phyloP scores from a whole-genome alignment of 2,329 filamentous ascomycete genomes.

The Xylariaceae sp. region DNA sequence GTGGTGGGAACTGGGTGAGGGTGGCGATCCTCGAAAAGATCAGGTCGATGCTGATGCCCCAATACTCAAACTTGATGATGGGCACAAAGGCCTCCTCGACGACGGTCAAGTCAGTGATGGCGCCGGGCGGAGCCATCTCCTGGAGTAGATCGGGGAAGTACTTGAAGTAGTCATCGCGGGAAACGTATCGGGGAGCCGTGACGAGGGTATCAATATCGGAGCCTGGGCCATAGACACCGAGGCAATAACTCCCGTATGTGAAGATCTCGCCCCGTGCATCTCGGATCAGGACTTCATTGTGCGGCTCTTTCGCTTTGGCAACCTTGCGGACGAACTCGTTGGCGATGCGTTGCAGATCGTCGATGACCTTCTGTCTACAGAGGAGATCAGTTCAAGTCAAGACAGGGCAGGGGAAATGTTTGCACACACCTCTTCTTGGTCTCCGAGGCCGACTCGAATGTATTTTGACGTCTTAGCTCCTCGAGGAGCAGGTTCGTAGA shows the following conservation, averaged over 20 bases:
- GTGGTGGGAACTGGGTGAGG: slow-evolving; percentile 71
- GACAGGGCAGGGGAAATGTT: background rate
- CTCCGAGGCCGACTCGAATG: slow-evolving; percentile 85
- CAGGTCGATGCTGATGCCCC: slow-evolving; percentile 91
- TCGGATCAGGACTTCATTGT: slow-evolving; percentile 79
- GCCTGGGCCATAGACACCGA: slow-evolving; percentile 92
- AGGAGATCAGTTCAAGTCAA: slow-evolving; percentile 17
- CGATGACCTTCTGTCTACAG: slow-evolving; percentile 72
- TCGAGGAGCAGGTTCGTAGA: slow-evolving; percentile 81
- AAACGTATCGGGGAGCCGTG: slow-evolving; percentile 87
- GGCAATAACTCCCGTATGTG: slow-evolving; percentile 92
- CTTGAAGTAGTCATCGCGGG: slow-evolving; percentile 89
- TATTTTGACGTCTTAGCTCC: slow-evolving; percentile 87
- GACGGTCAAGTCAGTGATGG: slow-evolving; percentile 82
- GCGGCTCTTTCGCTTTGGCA: slow-evolving; percentile 71
- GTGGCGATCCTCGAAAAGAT: slow-evolving; percentile 81
- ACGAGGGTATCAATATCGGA: slow-evolving; percentile 98
- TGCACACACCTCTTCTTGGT: slow-evolving; percentile 79
- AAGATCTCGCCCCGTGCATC: slow-evolving; percentile 91
- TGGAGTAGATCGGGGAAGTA: slow-evolving; percentile 82
- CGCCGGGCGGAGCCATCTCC: slow-evolving; percentile 75
- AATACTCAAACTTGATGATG: slow-evolving; percentile 95
- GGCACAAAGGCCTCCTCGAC: slow-evolving; percentile 93
- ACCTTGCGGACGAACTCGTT: slow-evolving; percentile 88
- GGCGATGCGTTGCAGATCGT: slow-evolving; percentile 78